Conservation (phyloP, 1,139 yeast genomes). For the Yamadazyma buinensis region DNA sequence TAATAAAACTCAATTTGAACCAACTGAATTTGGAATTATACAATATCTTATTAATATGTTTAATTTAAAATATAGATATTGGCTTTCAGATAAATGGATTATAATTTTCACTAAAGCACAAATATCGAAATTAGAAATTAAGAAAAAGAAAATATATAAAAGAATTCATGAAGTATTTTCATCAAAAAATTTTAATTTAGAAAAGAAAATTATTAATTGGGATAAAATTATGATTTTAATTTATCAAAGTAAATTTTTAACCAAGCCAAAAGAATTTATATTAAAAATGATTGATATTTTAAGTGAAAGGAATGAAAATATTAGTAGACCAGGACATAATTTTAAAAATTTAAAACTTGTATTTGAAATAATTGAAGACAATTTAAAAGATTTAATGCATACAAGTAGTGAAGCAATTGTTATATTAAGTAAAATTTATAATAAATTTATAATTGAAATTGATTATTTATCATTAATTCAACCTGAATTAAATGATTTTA, state of each 20-base stretch:
- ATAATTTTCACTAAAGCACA: background rate
- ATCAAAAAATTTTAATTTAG: background rate
- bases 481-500: slow-evolving; percentile 4
- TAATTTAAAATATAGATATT: slow-evolving; percentile 9
- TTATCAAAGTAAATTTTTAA: slow-evolving; percentile 1
- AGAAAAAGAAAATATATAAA: background rate
- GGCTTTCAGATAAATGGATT: slow-evolving; percentile 7
- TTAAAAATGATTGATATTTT: slow-evolving; percentile 5
- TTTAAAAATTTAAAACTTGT: slow-evolving; percentile 1
- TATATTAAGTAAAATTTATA: slow-evolving; percentile 6
- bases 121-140: background rate
- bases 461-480: slow-evolving; percentile 4
- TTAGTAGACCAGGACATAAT: slow-evolving; percentile 7
- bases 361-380: slow-evolving; percentile 1
- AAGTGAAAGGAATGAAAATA: slow-evolving; percentile 2
- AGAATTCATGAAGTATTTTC: background rate
- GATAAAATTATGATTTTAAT: slow-evolving; percentile 2
- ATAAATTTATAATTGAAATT: slow-evolving; percentile 8
- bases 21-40: background rate
- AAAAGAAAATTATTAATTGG: slow-evolving; percentile 3
- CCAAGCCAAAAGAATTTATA: slow-evolving; percentile 1
- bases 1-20: background rate
- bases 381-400: slow-evolving; percentile 3
- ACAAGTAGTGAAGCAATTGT: slow-evolving; percentile 9
- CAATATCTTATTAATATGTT: slow-evolving; percentile 5